Evolutionary conservation across 1,284 basidiomycete species (phyloP).

Genomic region (Pyrrhoderma noxium): DNA sequence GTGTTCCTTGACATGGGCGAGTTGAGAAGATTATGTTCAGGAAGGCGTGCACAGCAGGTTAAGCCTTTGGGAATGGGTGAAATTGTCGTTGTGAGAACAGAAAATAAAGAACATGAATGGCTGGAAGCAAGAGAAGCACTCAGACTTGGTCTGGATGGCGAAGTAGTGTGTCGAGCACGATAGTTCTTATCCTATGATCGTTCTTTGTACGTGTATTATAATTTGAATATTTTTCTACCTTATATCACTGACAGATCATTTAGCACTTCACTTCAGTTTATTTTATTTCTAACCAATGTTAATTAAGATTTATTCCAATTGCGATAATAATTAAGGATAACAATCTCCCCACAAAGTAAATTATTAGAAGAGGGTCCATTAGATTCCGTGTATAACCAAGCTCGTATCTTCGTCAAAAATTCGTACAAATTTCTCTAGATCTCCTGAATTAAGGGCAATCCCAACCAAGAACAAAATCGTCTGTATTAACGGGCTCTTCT

Average conservation of each 20-base stretch:
- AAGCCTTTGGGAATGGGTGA: conserved; percentile 80
- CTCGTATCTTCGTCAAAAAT: background rate
- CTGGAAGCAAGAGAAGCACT: conserved; percentile 68
- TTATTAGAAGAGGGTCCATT: too few species aligned
- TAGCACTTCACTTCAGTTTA: too few species aligned
- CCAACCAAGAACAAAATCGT: conserved; percentile 56
- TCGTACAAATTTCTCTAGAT: background rate
- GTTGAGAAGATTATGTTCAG: conserved; percentile 68
- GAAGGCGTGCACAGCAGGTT: conserved; percentile 60
- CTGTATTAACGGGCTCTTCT: conserved; percentile 10
- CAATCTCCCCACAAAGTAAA: too few species aligned
- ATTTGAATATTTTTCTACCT: too few species aligned
- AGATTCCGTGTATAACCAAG: background rate
- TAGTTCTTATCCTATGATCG: conserved; percentile 23
- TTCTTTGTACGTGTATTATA: background rate
- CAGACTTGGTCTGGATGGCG: conserved; percentile 55
- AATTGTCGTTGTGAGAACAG: conserved; percentile 74
- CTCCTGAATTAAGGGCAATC: conserved; percentile 40
- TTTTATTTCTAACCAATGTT: too few species aligned
- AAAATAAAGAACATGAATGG: conserved; percentile 61
- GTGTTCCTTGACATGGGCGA: conserved; percentile 70
- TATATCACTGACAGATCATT: too few species aligned
- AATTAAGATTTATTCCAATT: too few species aligned
- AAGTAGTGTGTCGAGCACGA: conserved; percentile 68
- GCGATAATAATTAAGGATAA: too few species aligned